These are phyloP conservation scores for Cyathus striatus DNA, from an alignment of 768 basidiomycete species.

Conservation along the genomic window DNA sequence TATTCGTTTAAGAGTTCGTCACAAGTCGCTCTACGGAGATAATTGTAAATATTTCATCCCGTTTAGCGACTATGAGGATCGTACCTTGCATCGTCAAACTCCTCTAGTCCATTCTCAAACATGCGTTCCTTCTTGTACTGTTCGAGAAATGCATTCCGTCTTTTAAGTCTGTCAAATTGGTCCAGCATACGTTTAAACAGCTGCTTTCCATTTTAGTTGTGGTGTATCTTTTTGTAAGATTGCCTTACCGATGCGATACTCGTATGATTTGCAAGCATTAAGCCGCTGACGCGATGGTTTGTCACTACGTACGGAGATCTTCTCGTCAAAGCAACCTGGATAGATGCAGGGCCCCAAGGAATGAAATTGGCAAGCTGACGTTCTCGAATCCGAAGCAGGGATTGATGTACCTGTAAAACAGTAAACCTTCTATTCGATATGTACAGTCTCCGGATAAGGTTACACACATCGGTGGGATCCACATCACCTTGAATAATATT, in stretches of 20 bases:
- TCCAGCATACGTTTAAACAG: constrained; percentile 94
- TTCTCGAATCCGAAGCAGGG: constrained; percentile 92
- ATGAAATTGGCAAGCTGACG: constrained; percentile 96
- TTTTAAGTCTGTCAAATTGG: constrained; percentile 85
- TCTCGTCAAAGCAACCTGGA: constrained; percentile 93
- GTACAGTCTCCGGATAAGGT: constrained; percentile 3
- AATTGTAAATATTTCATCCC: constrained; percentile 1
- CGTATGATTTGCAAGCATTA: constrained; percentile 99
- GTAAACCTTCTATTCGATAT: constrained; percentile 2
- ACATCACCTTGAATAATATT: constrained; percentile 99
- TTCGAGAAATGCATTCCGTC: constrained; percentile 91
- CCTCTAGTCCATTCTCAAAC: constrained; percentile 89
- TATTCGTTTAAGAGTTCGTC: constrained; percentile 91
- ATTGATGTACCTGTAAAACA: constrained; percentile 82
- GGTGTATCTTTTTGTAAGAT: too few relatives aligned
- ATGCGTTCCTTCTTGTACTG: constrained; percentile 97
- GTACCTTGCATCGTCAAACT: constrained; percentile 96
- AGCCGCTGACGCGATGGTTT: constrained; percentile 91
- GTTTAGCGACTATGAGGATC: constrained; percentile 8
- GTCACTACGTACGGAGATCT: constrained; percentile 84
- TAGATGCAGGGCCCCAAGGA: constrained; percentile 98
- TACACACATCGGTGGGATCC: constrained; percentile 88
- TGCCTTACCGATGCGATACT: constrained; percentile 85
- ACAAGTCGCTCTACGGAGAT: constrained; percentile 61
- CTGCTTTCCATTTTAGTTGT: too few relatives aligned